Evolutionary conservation across 1,284 basidiomycete genomes (phyloP).

Genomic region (Pascua sp.): DNA sequence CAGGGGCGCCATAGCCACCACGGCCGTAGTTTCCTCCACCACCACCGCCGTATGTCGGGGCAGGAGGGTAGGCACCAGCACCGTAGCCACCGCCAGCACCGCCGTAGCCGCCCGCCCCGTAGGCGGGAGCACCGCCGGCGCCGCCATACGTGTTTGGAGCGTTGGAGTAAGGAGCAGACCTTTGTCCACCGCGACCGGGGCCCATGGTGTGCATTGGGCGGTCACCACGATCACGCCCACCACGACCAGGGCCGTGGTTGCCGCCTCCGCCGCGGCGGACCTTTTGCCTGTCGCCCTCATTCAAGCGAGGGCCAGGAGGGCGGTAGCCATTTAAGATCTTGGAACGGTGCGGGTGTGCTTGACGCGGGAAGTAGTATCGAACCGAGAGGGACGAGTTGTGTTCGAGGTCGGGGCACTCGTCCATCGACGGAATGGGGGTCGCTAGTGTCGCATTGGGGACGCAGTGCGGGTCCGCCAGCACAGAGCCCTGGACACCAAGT

Average conservation of each 20-base stretch:
- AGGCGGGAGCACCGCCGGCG: no score
- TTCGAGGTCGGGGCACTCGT: conserved; percentile 65
- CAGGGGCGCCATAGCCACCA: conserved; percentile 3
- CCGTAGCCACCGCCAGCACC: no score
- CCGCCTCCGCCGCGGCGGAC: conserved; percentile 51
- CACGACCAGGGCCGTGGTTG: conserved; percentile 49
- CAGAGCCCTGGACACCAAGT: conserved; percentile 73
- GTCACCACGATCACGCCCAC: conserved; percentile 48
- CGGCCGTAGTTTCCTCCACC: background rate
- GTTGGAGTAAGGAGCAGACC: conserved; percentile 29
- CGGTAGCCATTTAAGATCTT: conserved; percentile 73
- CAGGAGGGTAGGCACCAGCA: no score
- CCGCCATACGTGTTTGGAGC: conserved; percentile 19
- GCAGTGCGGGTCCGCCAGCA: conserved; percentile 79
- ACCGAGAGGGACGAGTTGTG: conserved; percentile 85
- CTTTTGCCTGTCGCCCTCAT: conserved; percentile 68
- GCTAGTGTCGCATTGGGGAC: conserved; percentile 88
- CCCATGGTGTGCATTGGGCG: conserved; percentile 11
- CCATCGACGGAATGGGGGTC: conserved; percentile 59
- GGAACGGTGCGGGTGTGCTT: conserved; percentile 78
- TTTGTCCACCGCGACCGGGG: no score
- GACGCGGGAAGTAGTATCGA: conserved; percentile 83
- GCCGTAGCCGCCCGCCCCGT: no score
- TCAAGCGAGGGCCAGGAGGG: conserved; percentile 62
- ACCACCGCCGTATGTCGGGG: no score